Evolutionary conservation across 2,329 filamentous ascomycete genomes (phyloP).

Genomic region (Scytalidium lignicola): DNA sequence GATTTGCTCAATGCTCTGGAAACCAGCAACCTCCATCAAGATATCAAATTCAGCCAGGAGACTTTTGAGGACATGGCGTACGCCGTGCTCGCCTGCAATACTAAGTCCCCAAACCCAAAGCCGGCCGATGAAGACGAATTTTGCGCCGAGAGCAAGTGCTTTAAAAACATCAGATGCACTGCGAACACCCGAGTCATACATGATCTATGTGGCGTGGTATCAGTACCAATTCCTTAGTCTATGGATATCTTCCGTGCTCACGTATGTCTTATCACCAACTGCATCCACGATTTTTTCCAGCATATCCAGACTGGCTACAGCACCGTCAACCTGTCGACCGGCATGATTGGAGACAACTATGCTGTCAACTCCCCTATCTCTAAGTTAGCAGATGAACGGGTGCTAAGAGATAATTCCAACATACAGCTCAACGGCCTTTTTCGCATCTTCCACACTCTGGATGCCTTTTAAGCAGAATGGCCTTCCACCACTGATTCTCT

Average conservation of each 20-base stretch:
- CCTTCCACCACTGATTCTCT: slow-evolving; percentile 48
- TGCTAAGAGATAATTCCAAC: slow-evolving; percentile 36
- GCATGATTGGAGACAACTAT: slow-evolving; percentile 57
- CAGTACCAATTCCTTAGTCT: background rate
- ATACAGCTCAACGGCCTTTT: slow-evolving; percentile 50
- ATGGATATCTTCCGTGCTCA: no score
- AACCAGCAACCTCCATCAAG: slow-evolving; percentile 53
- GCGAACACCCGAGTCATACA: slow-evolving; percentile 53
- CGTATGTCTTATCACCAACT: slow-evolving; percentile 26
- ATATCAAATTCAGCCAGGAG: slow-evolving; percentile 59
- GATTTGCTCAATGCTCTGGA: slow-evolving; percentile 47
- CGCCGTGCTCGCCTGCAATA: slow-evolving; percentile 55
- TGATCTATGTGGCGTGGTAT: slow-evolving; percentile 1
- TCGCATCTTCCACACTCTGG: slow-evolving; percentile 54
- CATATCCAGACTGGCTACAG: slow-evolving; percentile 53
- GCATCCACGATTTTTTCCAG: slow-evolving; percentile 51
- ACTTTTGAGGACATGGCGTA: slow-evolving; percentile 57
- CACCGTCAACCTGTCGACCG: slow-evolving; percentile 56
- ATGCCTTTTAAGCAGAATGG: slow-evolving; percentile 60
- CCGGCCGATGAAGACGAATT: slow-evolving; percentile 57
- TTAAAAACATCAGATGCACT: slow-evolving; percentile 55
- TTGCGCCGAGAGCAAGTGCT: slow-evolving; percentile 55
- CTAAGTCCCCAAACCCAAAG: slow-evolving; percentile 56
- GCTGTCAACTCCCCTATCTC: slow-evolving; percentile 48
- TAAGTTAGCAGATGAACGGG: background rate